Evolutionary conservation across 202 grass and related monocot genomes (phyloP).

Genomic region (Setaria italica): DNA sequence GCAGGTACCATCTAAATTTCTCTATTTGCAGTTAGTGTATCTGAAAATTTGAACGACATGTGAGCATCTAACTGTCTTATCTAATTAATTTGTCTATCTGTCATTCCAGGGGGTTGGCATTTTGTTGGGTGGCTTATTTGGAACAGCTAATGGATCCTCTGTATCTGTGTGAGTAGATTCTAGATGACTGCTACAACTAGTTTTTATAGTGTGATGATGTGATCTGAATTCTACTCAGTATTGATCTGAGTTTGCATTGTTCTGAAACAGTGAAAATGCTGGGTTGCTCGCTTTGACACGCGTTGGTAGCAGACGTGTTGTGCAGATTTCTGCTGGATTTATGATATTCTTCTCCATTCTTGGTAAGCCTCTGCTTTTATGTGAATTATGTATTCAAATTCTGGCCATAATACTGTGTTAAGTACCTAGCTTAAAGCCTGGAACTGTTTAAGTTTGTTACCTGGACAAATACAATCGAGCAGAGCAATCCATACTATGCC

Average conservation of each 20-base stretch:
- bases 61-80: not conserved
- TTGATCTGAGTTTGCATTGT: slow-evolving; percentile 19
- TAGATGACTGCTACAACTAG: not conserved
- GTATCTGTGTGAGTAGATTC: slow-evolving; percentile 76
- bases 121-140: slow-evolving; percentile 74
- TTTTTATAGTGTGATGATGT: slow-evolving; percentile 26
- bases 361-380: slow-evolving; percentile 54
- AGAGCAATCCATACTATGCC: not conserved
- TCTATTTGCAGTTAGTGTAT: slow-evolving; percentile 15
- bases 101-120: slow-evolving; percentile 73
- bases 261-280: slow-evolving; percentile 82
- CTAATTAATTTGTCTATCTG: slow-evolving; percentile 15
- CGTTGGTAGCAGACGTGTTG: slow-evolving; percentile 76
- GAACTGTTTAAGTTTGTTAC: slow-evolving; percentile 19
- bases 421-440: not conserved
- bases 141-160: slow-evolving; percentile 72
- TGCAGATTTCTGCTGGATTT: slow-evolving; percentile 90
- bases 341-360: slow-evolving; percentile 94
- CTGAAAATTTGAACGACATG: not conserved
- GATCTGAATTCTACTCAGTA: not conserved
- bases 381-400: slow-evolving; percentile 21
- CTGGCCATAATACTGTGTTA: not conserved
- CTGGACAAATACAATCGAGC: not conserved
- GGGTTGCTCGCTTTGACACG: slow-evolving; percentile 83
- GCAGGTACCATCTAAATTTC: slow-evolving; percentile 64